Conservation (phyloP, 345 rosid genomes). For the Eutrema heterophyllum region DNA sequence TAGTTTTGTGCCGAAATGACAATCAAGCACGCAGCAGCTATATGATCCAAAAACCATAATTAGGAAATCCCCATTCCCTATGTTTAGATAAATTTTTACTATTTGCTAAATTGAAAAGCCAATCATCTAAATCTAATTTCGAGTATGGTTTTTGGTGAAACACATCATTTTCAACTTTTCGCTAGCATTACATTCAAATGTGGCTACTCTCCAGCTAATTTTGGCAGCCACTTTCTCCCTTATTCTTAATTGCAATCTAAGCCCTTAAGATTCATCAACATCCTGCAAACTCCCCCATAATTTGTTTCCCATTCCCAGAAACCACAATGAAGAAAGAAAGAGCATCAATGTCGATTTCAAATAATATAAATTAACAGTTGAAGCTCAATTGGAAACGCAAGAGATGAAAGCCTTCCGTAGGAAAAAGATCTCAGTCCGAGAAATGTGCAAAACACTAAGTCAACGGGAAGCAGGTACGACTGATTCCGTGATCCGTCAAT, state of each 20-base stretch:
- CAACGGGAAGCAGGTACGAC: slow-evolving; percentile 8
- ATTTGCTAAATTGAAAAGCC: background rate
- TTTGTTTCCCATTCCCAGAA: background rate
- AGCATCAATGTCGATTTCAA: background rate
- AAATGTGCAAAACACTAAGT: slow-evolving; percentile 1
- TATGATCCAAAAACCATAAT: slow-evolving; percentile 1
- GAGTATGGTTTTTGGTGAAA: background rate
- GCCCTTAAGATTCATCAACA: slow-evolving; percentile 12
- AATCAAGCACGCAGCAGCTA: background rate
- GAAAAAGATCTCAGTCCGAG: background rate
- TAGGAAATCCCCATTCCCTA: background rate
- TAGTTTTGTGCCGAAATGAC: background rate
- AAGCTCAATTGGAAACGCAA: background rate
- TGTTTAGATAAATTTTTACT: background rate
- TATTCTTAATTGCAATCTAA: background rate
- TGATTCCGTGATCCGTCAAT: background rate
- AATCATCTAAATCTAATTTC: background rate
- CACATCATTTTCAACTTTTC: background rate
- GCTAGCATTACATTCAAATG: background rate
- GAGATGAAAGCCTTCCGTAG: background rate
- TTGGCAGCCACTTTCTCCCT: background rate
- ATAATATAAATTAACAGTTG: too few species aligned
- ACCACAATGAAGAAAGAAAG: background rate
- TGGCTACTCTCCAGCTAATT: background rate
- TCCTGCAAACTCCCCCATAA: background rate